A percentile compares a stretch with the other conserved stretches of the same genome.
These are phyloP conservation scores for Mucor piriformis DNA, from an alignment of 371 early-diverging fungal genomes.

Conservation along the genomic window DNA sequence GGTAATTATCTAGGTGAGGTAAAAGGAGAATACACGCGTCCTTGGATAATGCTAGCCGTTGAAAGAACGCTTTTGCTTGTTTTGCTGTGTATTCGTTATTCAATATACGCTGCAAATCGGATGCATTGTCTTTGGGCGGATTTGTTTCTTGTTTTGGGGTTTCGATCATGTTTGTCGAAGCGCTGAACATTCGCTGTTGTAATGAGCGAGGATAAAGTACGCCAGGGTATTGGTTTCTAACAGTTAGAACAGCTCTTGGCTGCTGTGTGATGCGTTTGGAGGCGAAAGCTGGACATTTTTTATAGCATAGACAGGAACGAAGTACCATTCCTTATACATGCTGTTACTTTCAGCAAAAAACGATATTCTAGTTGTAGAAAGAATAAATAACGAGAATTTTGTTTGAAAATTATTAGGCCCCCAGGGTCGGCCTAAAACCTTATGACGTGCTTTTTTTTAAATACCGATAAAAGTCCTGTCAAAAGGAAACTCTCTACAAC, in stretches of 20 bases:
- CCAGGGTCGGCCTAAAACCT: too few species aligned
- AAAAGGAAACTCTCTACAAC: too few species aligned
- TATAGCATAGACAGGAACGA: conserved; percentile 34
- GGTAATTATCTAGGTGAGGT: background rate
- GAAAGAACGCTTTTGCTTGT: conserved; percentile 7
- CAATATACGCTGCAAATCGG: too few species aligned
- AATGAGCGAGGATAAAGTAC: background rate
- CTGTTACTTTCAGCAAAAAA: conserved; percentile 9
- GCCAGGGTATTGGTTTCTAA: conserved; percentile 17
- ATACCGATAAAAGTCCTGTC: too few species aligned
- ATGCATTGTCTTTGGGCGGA: too few species aligned
- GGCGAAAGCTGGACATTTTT: conserved; percentile 7
- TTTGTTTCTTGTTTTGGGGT: background rate
- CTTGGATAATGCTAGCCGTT: background rate
- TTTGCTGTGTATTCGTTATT: background rate
- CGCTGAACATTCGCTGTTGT: background rate
- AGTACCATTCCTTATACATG: conserved; percentile 35
- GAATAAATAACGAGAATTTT: too few species aligned
- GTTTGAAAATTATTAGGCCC: too few species aligned
- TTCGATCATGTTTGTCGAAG: background rate
- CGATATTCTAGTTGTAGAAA: background rate
- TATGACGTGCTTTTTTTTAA: too few species aligned
- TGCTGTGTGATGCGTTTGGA: background rate
- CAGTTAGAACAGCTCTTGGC: background rate
- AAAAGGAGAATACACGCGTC: conserved; percentile 2